phyloP scores from a whole-genome alignment of 1,284 basidiomycete genomes.

The Fomes fomentarius region DNA sequence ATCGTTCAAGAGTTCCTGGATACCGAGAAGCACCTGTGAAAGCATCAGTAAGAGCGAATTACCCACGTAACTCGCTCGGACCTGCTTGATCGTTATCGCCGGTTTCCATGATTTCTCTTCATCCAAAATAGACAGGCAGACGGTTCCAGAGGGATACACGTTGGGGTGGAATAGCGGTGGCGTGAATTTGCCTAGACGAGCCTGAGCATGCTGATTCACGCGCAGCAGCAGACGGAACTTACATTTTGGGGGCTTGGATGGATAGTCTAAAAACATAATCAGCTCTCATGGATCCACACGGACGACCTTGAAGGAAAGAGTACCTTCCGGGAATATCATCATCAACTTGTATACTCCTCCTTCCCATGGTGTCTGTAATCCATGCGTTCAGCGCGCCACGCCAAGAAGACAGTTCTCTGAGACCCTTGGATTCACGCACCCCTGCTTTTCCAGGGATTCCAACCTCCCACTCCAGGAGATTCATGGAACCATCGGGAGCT shows the following conservation, averaged over 20 bases:
- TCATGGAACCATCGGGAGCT: slow-evolving; percentile 89
- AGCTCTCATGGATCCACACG: slow-evolving; percentile 20
- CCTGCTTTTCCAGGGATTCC: slow-evolving; percentile 88
- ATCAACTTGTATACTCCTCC: slow-evolving; percentile 91
- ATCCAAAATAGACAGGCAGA: slow-evolving; percentile 97
- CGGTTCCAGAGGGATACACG: slow-evolving; percentile 98
- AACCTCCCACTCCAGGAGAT: slow-evolving; percentile 98
- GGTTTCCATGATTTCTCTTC: slow-evolving; percentile 99
- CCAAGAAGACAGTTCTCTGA: slow-evolving; percentile 20
- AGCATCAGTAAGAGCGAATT: background rate
- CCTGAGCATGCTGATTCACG: slow-evolving; percentile 12
- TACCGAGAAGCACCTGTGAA: slow-evolving; percentile 87
- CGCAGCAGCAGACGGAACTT: slow-evolving; percentile 30
- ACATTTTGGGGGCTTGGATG: slow-evolving; percentile 97
- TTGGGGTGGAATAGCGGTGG: slow-evolving; percentile 98
- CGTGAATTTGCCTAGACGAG: slow-evolving; percentile 85
- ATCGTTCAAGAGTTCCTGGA: slow-evolving; percentile 93
- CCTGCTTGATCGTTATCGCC: slow-evolving; percentile 98
- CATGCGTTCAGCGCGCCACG: slow-evolving; percentile 29
- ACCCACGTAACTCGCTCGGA: slow-evolving; percentile 36
- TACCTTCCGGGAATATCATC: slow-evolving; percentile 96
- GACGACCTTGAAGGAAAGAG: slow-evolving; percentile 13
- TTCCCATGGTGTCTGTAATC: slow-evolving; percentile 90
- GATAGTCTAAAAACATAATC: slow-evolving; percentile 69
- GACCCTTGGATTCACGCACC: slow-evolving; percentile 60